These are phyloP conservation scores for Cryphonectria carpinicola DNA, from an alignment of 2,329 filamentous ascomycete genomes.

Conservation along the genomic window DNA sequence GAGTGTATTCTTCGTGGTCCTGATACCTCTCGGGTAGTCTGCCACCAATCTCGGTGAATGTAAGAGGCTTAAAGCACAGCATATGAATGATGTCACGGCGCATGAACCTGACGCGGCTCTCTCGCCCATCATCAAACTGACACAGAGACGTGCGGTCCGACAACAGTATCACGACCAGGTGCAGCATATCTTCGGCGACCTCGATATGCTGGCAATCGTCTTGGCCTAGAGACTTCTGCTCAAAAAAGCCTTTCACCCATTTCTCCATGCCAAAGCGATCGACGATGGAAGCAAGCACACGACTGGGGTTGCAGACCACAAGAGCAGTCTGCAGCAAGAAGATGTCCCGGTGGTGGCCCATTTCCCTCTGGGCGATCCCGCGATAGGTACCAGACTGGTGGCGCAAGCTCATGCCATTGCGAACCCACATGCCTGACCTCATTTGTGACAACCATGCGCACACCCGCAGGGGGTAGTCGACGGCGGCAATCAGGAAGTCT, in stretches of 20 bases:
- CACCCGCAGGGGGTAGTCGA: slow-evolving; percentile 91
- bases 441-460: slow-evolving; percentile 98
- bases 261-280: slow-evolving; percentile 87
- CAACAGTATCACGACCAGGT: slow-evolving; percentile 86
- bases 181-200: slow-evolving; percentile 93
- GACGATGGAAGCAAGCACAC: slow-evolving; percentile 85
- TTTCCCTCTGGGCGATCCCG: slow-evolving; percentile 85
- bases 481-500: slow-evolving; percentile 82
- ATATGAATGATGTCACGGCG: slow-evolving; percentile 91
- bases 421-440: slow-evolving; percentile 98
- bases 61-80: slow-evolving; percentile 93
- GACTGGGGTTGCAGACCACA: slow-evolving; percentile 80
- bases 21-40: slow-evolving; percentile 88
- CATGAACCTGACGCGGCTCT: slow-evolving; percentile 71
- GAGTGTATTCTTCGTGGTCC: slow-evolving; percentile 86
- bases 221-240: slow-evolving; percentile 70
- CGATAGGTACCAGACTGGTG: slow-evolving; percentile 95
- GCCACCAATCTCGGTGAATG: slow-evolving; percentile 86
- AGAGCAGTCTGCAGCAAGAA: slow-evolving; percentile 91
- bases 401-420: slow-evolving; percentile 92
- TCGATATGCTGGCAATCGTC: slow-evolving; percentile 90
- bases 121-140: slow-evolving; percentile 66
- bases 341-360: slow-evolving; percentile 92
- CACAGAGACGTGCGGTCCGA: slow-evolving; percentile 85
- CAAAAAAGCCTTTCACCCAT: slow-evolving; percentile 86